phyloP scores from a whole-genome alignment of 305 asterid species.

The Solanum hybrid region DNA sequence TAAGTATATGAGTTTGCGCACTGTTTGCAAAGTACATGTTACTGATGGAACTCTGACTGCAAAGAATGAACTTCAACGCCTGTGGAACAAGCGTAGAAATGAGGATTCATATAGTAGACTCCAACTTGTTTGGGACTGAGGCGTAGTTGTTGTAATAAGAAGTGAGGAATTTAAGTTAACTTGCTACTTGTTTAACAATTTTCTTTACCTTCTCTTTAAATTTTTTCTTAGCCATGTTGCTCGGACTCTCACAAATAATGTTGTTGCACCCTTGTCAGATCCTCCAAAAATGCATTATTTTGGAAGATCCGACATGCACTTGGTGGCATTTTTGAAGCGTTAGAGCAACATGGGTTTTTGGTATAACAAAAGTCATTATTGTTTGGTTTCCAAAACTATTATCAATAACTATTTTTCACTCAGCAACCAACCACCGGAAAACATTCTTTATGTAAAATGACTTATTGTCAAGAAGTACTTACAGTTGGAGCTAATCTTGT shows the following conservation, averaged over 20 bases:
- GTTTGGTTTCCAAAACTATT: neutral
- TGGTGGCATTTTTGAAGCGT: neutral
- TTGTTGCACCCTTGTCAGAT: neutral
- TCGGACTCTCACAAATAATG: neutral
- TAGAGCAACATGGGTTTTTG: neutral
- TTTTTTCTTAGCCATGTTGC: neutral
- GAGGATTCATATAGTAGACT: neutral
- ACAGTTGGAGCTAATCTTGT: slow-evolving; percentile 82
- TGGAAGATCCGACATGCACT: neutral
- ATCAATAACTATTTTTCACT: neutral
- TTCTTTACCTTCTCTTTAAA: neutral
- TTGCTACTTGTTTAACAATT: neutral
- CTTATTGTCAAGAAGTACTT: slow-evolving; percentile 14
- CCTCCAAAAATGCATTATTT: neutral
- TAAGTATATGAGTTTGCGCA: slow-evolving; percentile 51
- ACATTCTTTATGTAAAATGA: neutral
- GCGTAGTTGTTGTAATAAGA: neutral
- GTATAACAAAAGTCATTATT: neutral
- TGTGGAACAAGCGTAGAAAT: neutral
- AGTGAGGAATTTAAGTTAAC: neutral
- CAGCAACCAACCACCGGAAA: neutral
- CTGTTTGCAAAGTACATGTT: slow-evolving; percentile 41
- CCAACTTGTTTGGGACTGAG: neutral
- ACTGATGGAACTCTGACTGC: slow-evolving; percentile 42
- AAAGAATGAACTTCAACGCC: slow-evolving; percentile 50